Evolutionary conservation across 495 filamentous ascomycete species (phyloP).

Genomic region (Hyphodiscus hymeniophilus): DNA sequence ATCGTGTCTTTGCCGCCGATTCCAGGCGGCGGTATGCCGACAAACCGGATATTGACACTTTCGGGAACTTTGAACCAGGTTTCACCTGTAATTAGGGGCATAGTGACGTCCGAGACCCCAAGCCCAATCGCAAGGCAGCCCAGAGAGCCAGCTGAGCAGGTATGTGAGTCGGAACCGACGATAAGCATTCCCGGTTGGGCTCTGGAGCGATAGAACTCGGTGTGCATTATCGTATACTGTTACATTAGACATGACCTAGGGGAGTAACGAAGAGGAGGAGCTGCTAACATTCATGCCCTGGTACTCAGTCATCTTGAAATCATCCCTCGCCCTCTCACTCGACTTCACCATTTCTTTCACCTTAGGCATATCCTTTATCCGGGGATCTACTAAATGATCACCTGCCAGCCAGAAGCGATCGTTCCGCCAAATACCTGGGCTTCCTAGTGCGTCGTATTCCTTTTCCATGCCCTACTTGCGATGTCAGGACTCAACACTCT

Average conservation of each 20-base stretch:
- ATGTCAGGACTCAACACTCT: neutral
- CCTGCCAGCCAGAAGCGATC: conserved; percentile 41
- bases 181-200: conserved; percentile 37
- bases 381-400: conserved; percentile 39
- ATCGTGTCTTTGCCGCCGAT: conserved; percentile 41
- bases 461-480: conserved; percentile 29
- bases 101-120: conserved; percentile 36
- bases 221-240: conserved; percentile 39
- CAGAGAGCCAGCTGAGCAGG: conserved; percentile 35
- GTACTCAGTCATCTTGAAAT: conserved; percentile 38
- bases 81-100: conserved; percentile 36
- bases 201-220: conserved; percentile 37
- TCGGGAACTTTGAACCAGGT: conserved; percentile 42
- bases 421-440: conserved; percentile 35
- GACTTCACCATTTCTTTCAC: conserved; percentile 29
- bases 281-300: conserved; percentile 34
- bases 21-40: conserved; percentile 27
- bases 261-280: neutral
- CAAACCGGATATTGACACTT: conserved; percentile 28
- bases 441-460: conserved; percentile 28
- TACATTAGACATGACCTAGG: neutral
- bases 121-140: conserved; percentile 36
- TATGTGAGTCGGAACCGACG: conserved; percentile 41
- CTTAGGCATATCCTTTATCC: conserved; percentile 27
- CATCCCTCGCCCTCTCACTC: conserved; percentile 27